These are phyloP conservation scores for Cladosporium sp. DNA, from an alignment of 2,329 filamentous ascomycete genomes.

Conservation along the genomic window DNA sequence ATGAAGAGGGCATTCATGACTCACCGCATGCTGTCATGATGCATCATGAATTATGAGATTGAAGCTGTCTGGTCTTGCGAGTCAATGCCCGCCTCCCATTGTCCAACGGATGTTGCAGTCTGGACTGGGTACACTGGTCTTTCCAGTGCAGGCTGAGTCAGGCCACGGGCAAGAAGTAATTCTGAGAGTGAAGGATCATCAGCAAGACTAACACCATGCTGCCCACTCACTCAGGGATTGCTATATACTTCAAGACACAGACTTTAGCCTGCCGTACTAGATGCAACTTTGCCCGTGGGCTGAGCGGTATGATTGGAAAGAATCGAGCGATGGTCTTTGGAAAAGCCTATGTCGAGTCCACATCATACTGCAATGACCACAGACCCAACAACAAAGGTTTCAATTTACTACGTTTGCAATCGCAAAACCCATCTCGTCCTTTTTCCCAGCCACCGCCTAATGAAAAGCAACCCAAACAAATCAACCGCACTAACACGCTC, in stretches of 20 bases:
- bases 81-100: not conserved
- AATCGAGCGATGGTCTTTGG: not conserved
- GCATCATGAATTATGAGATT: not conserved
- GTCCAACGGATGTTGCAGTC: not conserved
- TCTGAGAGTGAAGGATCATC: not conserved
- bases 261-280: not conserved
- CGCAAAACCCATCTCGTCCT: not conserved
- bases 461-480: not conserved
- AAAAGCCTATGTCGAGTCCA: not conserved
- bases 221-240: not conserved
- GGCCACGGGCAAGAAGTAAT: not conserved
- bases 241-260: not conserved
- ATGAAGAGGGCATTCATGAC: slow-evolving; percentile 28
- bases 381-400: not conserved
- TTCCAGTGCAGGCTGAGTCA: not conserved
- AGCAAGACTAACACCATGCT: not conserved
- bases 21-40: not conserved
- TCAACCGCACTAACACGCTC: not conserved
- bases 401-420: not conserved
- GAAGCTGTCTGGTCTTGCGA: not conserved
- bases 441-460: not conserved
- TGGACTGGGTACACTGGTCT: not conserved
- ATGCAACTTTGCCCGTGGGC: not conserved
- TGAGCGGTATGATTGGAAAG: not conserved
- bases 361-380: not conserved